Evolutionary conservation across 176 grass and related monocot genomes (phyloP).

Genomic region (Zizania latifolia): DNA sequence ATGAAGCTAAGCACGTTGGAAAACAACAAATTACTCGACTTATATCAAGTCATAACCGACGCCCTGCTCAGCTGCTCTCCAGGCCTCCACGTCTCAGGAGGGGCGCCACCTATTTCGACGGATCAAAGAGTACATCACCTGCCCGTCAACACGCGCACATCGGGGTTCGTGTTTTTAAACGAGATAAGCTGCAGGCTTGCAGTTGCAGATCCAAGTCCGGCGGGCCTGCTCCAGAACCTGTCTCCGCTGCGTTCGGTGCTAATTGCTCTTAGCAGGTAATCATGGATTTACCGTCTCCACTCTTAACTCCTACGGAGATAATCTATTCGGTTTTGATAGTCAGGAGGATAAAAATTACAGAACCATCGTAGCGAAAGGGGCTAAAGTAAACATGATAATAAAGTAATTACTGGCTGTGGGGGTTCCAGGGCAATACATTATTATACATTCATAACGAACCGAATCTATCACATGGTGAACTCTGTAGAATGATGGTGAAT

Average conservation of each 20-base stretch:
- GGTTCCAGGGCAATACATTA: too few species aligned
- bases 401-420: too few species aligned
- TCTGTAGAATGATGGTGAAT: neutral
- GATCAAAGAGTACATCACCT: constrained; percentile 1
- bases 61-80: neutral
- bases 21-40: neutral
- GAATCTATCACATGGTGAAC: too few species aligned
- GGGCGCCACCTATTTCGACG: constrained; percentile 9
- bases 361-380: too few species aligned
- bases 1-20: neutral
- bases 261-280: neutral
- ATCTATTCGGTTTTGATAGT: too few species aligned
- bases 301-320: neutral
- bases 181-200: neutral
- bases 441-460: too few species aligned
- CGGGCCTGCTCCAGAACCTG: neutral
- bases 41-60: neutral
- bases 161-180: neutral
- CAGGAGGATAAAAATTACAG: too few species aligned
- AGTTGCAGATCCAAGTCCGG: neutral
- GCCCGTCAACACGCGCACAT: constrained; percentile 3
- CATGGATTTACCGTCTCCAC: constrained; percentile 7
- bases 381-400: too few species aligned
- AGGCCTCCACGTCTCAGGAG: constrained; percentile 17
- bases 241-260: neutral